Percentiles rank a stretch among this genome's conserved stretches.
Conservation (phyloP, 192 early-diverging fungal species). For the Coemansia sp. region DNA sequence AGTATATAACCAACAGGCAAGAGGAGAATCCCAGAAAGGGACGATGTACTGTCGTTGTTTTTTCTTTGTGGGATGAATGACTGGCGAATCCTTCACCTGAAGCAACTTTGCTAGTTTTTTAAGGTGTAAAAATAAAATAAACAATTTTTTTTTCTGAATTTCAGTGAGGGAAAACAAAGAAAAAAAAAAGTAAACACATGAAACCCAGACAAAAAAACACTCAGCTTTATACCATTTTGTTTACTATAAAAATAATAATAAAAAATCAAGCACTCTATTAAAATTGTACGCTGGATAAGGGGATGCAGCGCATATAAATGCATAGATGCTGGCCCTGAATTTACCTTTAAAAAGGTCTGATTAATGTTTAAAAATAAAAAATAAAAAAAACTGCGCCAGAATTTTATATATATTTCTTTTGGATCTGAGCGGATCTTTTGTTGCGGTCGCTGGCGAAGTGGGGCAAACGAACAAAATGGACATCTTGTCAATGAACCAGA, state of each 20-base stretch:
- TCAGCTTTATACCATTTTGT: background rate
- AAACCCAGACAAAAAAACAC: background rate
- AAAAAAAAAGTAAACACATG: background rate
- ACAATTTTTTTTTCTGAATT: background rate
- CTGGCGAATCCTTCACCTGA: background rate
- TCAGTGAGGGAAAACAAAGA: no score
- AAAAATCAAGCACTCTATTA: background rate
- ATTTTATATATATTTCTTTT: no score
- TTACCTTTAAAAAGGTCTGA: no score
- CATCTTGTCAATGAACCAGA: no score
- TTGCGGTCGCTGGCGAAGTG: no score
- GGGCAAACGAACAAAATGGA: no score
- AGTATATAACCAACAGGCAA: background rate
- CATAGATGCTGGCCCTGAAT: no score
- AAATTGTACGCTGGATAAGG: constrained; percentile 2
- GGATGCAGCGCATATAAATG: no score
- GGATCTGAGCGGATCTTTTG: no score
- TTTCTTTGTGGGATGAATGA: background rate
- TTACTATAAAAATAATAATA: background rate
- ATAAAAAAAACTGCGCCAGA: no score
- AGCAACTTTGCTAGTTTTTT: background rate
- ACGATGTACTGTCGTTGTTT: background rate
- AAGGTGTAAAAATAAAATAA: background rate
- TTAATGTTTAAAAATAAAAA: no score
- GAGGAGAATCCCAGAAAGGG: background rate